A percentile compares a stretch with the other conserved stretches of the same genome.
Conservation (phyloP, 2,329 filamentous ascomycete species). For the Sclerotinia glacialis region DNA sequence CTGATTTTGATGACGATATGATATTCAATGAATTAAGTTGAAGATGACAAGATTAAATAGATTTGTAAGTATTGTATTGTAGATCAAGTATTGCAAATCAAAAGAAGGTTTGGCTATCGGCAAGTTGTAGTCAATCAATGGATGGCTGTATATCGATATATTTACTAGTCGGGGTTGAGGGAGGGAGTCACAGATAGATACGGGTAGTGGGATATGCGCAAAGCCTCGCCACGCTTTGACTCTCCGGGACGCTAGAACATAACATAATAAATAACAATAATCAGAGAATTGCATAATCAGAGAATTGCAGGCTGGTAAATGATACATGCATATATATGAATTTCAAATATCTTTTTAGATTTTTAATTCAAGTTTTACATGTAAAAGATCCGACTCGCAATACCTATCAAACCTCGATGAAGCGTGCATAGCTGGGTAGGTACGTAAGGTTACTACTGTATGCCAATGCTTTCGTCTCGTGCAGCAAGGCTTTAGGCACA, state of each 20-base stretch:
- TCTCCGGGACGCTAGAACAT: too few species aligned
- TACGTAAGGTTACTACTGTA: neutral
- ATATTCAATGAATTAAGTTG: neutral
- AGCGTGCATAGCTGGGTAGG: neutral
- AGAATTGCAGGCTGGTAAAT: neutral
- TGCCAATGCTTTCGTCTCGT: neutral
- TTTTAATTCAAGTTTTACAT: too few species aligned
- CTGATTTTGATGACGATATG: neutral
- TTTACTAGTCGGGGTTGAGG: neutral
- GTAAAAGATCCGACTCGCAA: neutral
- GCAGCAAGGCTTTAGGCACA: neutral
- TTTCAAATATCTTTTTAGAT: too few species aligned
- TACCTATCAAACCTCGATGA: neutral
- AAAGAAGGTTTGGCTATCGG: neutral
- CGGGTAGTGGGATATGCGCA: neutral
- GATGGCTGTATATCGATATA: neutral
- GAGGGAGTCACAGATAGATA: conserved; percentile 5
- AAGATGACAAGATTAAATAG: neutral
- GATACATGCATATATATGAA: too few species aligned
- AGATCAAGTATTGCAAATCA: neutral
- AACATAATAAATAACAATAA: too few species aligned
- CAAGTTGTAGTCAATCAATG: neutral
- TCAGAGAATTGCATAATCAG: too few species aligned
- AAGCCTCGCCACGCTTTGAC: conserved; percentile 15
- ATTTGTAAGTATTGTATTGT: conserved; percentile 2